phyloP scores from a whole-genome alignment of 371 early-diverging fungal species.

The Funneliformis caledonium region DNA sequence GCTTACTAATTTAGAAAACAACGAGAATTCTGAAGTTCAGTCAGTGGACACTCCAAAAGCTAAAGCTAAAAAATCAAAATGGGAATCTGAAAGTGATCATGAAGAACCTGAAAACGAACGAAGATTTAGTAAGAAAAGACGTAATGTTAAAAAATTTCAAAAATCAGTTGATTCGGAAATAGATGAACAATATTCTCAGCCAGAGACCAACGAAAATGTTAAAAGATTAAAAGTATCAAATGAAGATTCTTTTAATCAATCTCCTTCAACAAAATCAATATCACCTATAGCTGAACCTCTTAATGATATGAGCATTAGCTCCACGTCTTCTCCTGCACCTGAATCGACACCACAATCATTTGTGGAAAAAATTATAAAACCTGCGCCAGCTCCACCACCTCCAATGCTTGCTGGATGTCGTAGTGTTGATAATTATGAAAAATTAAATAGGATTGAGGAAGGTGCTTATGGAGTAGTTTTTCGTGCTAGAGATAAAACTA shows the following conservation, averaged over 20 bases:
- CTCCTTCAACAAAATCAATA: conserved; percentile 1
- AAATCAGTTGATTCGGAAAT: conserved; percentile 9
- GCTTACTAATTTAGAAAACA: background rate
- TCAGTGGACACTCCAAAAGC: conserved; percentile 1
- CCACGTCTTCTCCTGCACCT: background rate
- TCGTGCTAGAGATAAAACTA: conserved; percentile 89
- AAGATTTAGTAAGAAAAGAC: conserved; percentile 13
- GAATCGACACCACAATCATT: conserved; percentile 20
- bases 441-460: conserved; percentile 96
- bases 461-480: conserved; percentile 99
- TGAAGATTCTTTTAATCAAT: background rate
- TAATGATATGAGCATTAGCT: background rate
- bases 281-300: background rate
- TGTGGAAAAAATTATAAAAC: conserved; percentile 2
- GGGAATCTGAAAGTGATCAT: conserved; percentile 36
- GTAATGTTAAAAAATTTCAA: conserved; percentile 18
- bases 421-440: conserved; percentile 85
- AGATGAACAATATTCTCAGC: conserved; percentile 16
- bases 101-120: conserved; percentile 7
- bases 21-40: background rate
- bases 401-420: conserved; percentile 67
- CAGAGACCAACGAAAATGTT: background rate
- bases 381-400: conserved; percentile 41
- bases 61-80: conserved; percentile 35
- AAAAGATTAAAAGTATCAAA: background rate